phyloP scores from a whole-genome alignment of 805 yeast species.

The Metschnikowia koreensis region DNA sequence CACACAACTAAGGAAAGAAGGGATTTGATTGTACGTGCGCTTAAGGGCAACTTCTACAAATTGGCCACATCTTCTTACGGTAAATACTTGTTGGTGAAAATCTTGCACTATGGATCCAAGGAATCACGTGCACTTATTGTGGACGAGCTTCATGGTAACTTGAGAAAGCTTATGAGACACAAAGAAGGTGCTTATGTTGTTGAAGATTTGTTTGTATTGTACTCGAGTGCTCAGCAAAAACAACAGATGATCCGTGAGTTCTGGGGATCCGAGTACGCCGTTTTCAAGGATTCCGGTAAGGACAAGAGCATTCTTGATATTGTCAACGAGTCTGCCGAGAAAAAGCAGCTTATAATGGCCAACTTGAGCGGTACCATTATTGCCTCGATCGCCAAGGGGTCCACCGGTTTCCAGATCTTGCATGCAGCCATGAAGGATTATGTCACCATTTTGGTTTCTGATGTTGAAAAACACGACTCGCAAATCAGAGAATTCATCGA shows the following conservation, averaged over 20 bases:
- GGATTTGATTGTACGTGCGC: conserved; percentile 59
- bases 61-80: conserved; percentile 93
- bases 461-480: conserved; percentile 40
- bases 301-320: conserved; percentile 64
- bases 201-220: conserved; percentile 85
- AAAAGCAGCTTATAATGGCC: conserved; percentile 67
- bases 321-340: conserved; percentile 67
- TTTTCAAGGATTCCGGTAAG: conserved; percentile 74
- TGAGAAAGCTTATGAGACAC: conserved; percentile 91
- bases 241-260: conserved; percentile 92
- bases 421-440: conserved; percentile 96
- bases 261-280: conserved; percentile 94
- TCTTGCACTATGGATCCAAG: conserved; percentile 88
- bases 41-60: conserved; percentile 74
- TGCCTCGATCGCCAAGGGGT: conserved; percentile 91
- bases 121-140: conserved; percentile 72
- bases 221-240: conserved; percentile 80
- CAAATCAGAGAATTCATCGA: conserved; percentile 83
- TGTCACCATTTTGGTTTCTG: conserved; percentile 63
- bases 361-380: conserved; percentile 81
- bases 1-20: conserved; percentile 80
- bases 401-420: conserved; percentile 91
- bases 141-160: conserved; percentile 84
- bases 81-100: conserved; percentile 82
- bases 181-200: conserved; percentile 98